Evolutionary conservation across 2,329 filamentous ascomycete species (phyloP).

Genomic region (Sporothrix curviconia): DNA sequence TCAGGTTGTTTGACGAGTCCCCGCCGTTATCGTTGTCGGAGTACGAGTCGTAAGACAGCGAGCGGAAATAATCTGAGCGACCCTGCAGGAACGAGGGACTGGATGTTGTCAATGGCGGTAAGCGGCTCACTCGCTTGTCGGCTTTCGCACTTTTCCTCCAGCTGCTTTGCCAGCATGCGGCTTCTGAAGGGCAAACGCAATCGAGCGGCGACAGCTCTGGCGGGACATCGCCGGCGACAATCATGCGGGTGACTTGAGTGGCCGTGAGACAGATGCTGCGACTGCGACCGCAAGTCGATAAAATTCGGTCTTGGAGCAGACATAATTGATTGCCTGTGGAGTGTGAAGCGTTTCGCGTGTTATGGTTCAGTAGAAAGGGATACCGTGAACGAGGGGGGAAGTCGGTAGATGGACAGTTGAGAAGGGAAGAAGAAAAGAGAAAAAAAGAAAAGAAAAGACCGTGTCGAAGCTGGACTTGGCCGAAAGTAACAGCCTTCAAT

Average conservation of each 20-base stretch:
- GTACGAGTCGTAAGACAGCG: conserved; percentile 57
- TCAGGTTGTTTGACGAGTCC: conserved; percentile 23
- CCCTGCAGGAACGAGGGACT: conserved; percentile 70
- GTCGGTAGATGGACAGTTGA: not conserved
- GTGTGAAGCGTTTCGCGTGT: conserved; percentile 20
- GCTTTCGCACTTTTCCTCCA: conserved; percentile 71
- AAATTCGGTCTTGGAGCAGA: conserved; percentile 46
- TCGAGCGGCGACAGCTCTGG: conserved; percentile 91
- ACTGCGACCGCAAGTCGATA: conserved; percentile 54
- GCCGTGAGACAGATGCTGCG: conserved; percentile 47
- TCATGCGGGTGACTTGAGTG: conserved; percentile 68
- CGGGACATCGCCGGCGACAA: conserved; percentile 73
- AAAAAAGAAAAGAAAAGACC: too few species aligned
- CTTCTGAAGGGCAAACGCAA: conserved; percentile 90
- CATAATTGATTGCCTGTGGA: too few species aligned
- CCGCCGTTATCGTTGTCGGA: conserved; percentile 40
- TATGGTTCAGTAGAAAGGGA: not conserved
- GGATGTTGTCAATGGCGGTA: conserved; percentile 75
- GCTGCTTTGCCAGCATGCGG: conserved; percentile 75
- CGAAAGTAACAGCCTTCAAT: not conserved
- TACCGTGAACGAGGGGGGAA: not conserved
- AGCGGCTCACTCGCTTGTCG: conserved; percentile 73
- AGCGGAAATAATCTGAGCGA: conserved; percentile 75
- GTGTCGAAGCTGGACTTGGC: not conserved
- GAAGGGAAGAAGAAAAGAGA: not conserved